Base-by-base conservation (phyloP, 352 stramenopile genomes). In the Phytophthora fragariaefolia region DNA sequence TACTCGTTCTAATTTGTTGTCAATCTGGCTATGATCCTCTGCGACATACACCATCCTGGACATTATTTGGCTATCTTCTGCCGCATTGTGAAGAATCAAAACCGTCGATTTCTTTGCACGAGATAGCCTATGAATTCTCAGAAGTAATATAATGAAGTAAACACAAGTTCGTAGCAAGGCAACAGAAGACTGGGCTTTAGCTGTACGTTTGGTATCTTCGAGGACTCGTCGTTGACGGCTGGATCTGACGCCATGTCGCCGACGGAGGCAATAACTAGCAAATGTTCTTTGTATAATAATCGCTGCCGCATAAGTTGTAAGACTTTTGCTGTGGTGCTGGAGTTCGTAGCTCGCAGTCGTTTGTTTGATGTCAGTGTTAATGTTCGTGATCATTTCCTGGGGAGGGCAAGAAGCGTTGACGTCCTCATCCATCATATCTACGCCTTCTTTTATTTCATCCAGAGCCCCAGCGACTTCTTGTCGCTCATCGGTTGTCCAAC, bases 101-200 rank as follows among this genome's bases (percentile, higher is more conserved):
- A 89, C 24, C 32, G 87, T 63, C 47, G 71, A 42, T 34, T 81
- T 82, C 52, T 87, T 83, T 12, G 66, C 49, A 34, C 83, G 64
- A 17, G 66, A 42, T 17, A 74, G 65, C 7, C 76, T 68, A 0
- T 80, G 58, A 1, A 67, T 59, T 18, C 53, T 69, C 42, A 84
- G 57, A 2, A 89, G 45, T 13, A 72, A 15, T 17, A 87, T 42
- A 4, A 86, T 28, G 57, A 85, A 85, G 15, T 51, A 53, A 5
- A 85, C 50, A 3, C 62, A 74, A 7, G 60, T 64, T 17, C 53
- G 24, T 23, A 89, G 73, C 2, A 69, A 15, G 1, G 56, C 27
- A 6, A 85, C 30, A 0, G 64, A 66, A 0, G 18, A 34, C 12
- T 45, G 48, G 0, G 76, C 68, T 26, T 66, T 67, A 7, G 59